Base-by-base conservation (phyloP, 257 asterid species). In the Eustoma russellianum region DNA sequence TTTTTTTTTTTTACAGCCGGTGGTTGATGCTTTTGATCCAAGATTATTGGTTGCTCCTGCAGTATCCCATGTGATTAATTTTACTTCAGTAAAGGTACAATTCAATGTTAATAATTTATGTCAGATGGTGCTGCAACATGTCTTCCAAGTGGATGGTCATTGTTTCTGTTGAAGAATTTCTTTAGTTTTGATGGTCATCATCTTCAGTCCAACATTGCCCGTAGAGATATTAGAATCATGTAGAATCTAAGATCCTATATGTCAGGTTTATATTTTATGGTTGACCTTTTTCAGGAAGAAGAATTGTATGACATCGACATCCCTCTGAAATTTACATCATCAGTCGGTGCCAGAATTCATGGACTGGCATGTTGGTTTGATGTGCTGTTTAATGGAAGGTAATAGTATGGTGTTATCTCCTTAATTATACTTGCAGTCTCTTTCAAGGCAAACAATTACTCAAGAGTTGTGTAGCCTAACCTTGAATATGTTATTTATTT, bases 321-420 rank as follows among this genome's bases (percentile, higher is more conserved):
- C 66, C 99, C 99, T 6, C 64, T 92, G 72, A 88, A 62, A 51
- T 92, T 85, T 47, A 62, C 70, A 41, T 74, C 99, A 55, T 60
- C 95, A 13, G 73, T 82, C 60, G 95, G 97, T 62, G 66, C 99
- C 63, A 79, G 97, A 77, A 71, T 92, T 65, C 97, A 92, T 57
- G 99, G 99, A 56, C 65, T 92, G 66, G 99, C 99, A 17, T 92
- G 99, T 76, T 92, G 99, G 99, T 92, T 92, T 62, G 99, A 92
- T 17, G 99, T 92, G 24, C 63, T 92, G 62, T 92, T 92, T 66
- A 68, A 92, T 41, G 99, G 99, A 62, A 92, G 97, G 99, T 85
- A 79, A 65, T 62, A 55, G 30, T 9, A 55, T 40, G 17, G 57
- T 35, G 19, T 63, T 46, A 14, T 56, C 15, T 15, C 40, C 44